Evolutionary conservation across 768 basidiomycete genomes (phyloP), one percentile per base, ranked within the genome.

Genomic region (Pulveroboletus sp.): DNA sequence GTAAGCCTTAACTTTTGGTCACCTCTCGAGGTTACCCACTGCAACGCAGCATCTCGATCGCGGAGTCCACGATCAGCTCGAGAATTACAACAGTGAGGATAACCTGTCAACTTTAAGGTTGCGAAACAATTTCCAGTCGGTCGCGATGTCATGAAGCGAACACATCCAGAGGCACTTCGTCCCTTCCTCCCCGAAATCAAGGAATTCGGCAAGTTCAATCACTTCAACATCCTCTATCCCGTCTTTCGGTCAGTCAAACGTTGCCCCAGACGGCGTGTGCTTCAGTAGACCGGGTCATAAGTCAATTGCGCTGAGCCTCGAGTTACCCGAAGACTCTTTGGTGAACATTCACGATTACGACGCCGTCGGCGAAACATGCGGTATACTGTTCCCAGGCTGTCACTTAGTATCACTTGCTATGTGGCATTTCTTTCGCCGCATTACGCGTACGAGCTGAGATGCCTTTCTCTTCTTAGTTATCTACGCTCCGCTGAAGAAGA

Each of bases 51-150:
- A 80, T 42, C 77, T 85, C 38, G 80, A 79, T 34, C 75, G 74
- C 11, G 84, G 83, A 6, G 77, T 86, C 22, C 73, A 65, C 16
- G 85, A 86, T 58, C 81, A 84, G 54, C 56, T 84, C 16, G 83
- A 86, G 57, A 71, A 77, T 43, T 85, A 86, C 56, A 82, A 79
- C 54, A 72, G 84, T 85, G 50, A 49, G 76, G 55, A 5, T 13
- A 31, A 26, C 49, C 13, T 31, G 7, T 34, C n/a, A 14, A 12
- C 16, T 4, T 20, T 24, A 14, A n/a, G 11, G 12, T 39, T 7
- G 22, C 19, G 46, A 11, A 42, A 4, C 31, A 8, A 27, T 8
- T 22, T 14, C 9, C 2, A 38, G 82, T 82, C 47, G 75, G 82
- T 51, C 71, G 75, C 29, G 73, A 79, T 41, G 65, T 78, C 22